Evolutionary conservation across 2,329 filamentous ascomycete genomes (phyloP), one percentile per base, ranked within the genome.

Genomic region (Fusarium coicis): DNA sequence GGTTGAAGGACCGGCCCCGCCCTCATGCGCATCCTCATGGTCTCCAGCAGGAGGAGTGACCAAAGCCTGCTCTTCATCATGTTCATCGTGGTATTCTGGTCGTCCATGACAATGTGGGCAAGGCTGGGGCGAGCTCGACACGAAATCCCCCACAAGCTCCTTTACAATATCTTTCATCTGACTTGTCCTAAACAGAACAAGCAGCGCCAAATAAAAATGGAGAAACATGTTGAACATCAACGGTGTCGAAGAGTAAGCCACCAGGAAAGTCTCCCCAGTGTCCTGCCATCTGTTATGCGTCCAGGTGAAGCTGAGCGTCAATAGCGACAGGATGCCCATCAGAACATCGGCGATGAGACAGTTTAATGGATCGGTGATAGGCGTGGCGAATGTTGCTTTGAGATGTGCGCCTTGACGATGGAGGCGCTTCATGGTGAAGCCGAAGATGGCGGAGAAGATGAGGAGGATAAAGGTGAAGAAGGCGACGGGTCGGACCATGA

Each of bases 161-260:
- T 23, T 40, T 2, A 64, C 15, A 6, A 46, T 52, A 40, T 46
- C n/a, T 21, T 64, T 46, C 39, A 62, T 36, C 4, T 32, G 30
- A 7, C 21, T 12, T 0, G 62, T 52, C 46, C 46, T 26, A 21
- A 65, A 21, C 10, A 65, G 2, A 21, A 65, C 63, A 55, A 65
- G 34, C 12, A 63, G 19, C 16, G 8, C 40, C 3, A 65, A 9
- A 7, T 63, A 63, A 47, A 55, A 23, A 28, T 65, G 63, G 0
- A 65, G 47, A n/a, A 63, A 65, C 63, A 65, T 63, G 1, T 65
- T 65, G 2, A 63, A 42, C 7, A 65, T 65, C 21, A 65, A 1
- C 1, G 63, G 18, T 0, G 63, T 65, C 5, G 63, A 65, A 0
- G 63, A 63, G 0, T 65, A 65, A 1, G 58, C 28, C 2, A 65